Evolutionary conservation across 805 yeast species (phyloP).

Genomic region (Hanseniaspora thailandica): DNA sequence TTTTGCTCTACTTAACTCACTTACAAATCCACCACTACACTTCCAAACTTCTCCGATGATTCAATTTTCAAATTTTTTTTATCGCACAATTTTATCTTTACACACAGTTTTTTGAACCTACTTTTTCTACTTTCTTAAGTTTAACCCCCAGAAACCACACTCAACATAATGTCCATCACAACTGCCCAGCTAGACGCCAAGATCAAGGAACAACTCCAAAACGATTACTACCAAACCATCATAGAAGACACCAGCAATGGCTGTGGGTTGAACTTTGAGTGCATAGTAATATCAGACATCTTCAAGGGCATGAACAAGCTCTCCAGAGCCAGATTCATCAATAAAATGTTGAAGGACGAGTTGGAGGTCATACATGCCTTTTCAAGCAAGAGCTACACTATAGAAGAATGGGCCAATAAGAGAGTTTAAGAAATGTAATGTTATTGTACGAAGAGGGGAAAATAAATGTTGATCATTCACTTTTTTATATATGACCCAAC

Average conservation of each 20-base stretch:
- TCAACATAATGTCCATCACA: not conserved
- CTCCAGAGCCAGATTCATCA: slow-evolving; percentile 77
- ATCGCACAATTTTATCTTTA: not conserved
- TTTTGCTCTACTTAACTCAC: no score
- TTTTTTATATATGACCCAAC: no score
- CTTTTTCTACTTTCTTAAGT: no score
- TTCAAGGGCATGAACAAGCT: slow-evolving; percentile 77
- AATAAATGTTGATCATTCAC: no score
- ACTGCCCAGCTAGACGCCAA: slow-evolving; percentile 19
- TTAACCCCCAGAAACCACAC: not conserved
- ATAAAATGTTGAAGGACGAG: slow-evolving; percentile 67
- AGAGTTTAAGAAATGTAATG: slow-evolving; percentile 18
- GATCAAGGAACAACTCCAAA: slow-evolving; percentile 22
- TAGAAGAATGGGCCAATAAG: slow-evolving; percentile 64
- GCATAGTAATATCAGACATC: slow-evolving; percentile 59
- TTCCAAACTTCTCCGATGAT: no score
- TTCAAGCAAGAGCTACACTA: slow-evolving; percentile 81
- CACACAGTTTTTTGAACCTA: not conserved
- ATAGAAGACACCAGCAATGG: slow-evolving; percentile 56
- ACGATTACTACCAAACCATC: slow-evolving; percentile 25
- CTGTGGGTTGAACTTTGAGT: slow-evolving; percentile 96
- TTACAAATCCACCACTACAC: no score
- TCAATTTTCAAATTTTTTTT: no score
- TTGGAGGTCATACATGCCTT: slow-evolving; percentile 86
- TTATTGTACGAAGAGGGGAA: no score